A percentile compares a stretch with the other conserved stretches of the same genome.
Evolutionary conservation across 2,329 filamentous ascomycete species (phyloP).

Genomic region (Westerdykella sp.): DNA sequence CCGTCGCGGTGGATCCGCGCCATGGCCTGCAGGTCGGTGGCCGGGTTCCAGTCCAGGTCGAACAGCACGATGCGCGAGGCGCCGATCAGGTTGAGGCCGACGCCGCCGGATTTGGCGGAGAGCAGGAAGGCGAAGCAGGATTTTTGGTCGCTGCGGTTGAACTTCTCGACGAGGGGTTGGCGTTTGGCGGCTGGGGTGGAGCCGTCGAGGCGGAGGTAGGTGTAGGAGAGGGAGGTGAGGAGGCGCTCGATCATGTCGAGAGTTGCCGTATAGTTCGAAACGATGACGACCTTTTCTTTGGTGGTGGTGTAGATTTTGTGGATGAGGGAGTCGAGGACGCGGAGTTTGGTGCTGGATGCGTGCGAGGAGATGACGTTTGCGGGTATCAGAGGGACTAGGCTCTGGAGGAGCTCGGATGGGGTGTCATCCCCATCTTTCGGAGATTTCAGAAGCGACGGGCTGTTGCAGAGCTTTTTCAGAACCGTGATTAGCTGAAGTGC

Average conservation of each 20-base stretch:
- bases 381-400: conserved; percentile 48
- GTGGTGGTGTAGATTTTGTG: conserved; percentile 56
- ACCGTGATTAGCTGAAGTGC: conserved; percentile 65
- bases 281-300: conserved; percentile 64
- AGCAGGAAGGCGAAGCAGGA: conserved; percentile 63
- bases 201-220: conserved; percentile 63
- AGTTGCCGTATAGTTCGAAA: conserved; percentile 71
- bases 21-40: conserved; percentile 68
- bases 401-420: conserved; percentile 41
- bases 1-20: conserved; percentile 68
- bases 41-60: conserved; percentile 71
- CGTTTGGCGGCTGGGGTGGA: conserved; percentile 58
- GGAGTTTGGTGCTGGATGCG: conserved; percentile 58
- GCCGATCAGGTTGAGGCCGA: conserved; percentile 64
- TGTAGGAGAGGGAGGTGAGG: conserved; percentile 54
- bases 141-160: conserved; percentile 55
- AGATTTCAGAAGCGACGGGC: conserved; percentile 55
- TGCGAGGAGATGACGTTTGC: conserved; percentile 51
- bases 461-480: conserved; percentile 69
- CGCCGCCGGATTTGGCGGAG: conserved; percentile 65
- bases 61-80: conserved; percentile 65
- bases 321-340: conserved; percentile 60
- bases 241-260: conserved; percentile 60
- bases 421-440: conserved; percentile 45
- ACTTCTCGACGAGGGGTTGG: conserved; percentile 62